These are phyloP conservation scores for Aspergillus carbonarius DNA, from an alignment of 2,329 filamentous ascomycete genomes.

Conservation along the genomic window DNA sequence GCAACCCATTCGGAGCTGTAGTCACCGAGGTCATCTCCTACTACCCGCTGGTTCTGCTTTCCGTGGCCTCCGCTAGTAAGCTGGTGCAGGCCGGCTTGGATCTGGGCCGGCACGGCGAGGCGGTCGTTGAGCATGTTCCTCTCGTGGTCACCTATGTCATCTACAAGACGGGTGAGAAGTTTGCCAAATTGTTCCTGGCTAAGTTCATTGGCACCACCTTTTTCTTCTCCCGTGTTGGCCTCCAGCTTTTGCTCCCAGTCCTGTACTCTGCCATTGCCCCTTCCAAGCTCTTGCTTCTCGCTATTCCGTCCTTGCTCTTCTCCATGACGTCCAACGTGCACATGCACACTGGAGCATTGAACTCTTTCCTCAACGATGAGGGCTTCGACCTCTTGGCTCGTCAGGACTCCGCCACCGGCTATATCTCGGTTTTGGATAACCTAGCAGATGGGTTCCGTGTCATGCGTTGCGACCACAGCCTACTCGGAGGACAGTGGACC, in stretches of 20 bases:
- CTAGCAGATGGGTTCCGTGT: slow-evolving; percentile 69
- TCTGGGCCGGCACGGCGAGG: slow-evolving; percentile 55
- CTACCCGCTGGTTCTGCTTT: slow-evolving; percentile 66
- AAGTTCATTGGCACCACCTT: slow-evolving; percentile 61
- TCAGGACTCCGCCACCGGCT: slow-evolving; percentile 83
- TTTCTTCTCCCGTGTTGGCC: slow-evolving; percentile 67
- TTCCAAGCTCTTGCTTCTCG: slow-evolving; percentile 65
- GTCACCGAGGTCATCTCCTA: slow-evolving; percentile 72
- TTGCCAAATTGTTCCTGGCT: slow-evolving; percentile 43
- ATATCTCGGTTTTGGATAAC: slow-evolving; percentile 86
- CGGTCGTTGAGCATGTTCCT: slow-evolving; percentile 62
- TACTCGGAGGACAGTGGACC: slow-evolving; percentile 90
- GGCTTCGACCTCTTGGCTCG: slow-evolving; percentile 78
- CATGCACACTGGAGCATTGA: slow-evolving; percentile 63
- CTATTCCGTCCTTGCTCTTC: slow-evolving; percentile 65
- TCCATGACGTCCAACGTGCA: slow-evolving; percentile 73
- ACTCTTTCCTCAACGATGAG: slow-evolving; percentile 62
- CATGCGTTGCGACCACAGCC: slow-evolving; percentile 89
- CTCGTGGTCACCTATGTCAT: slow-evolving; percentile 66
- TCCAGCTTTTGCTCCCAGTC: slow-evolving; percentile 67
- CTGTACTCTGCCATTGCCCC: slow-evolving; percentile 67
- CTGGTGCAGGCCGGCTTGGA: slow-evolving; percentile 61
- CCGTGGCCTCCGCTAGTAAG: slow-evolving; percentile 63
- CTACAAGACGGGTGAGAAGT: slow-evolving; percentile 53
- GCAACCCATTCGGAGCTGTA: slow-evolving; percentile 70